Evolutionary conservation across 2,329 filamentous ascomycete genomes (phyloP).

Genomic region (Bimuria novae-zelandiae): DNA sequence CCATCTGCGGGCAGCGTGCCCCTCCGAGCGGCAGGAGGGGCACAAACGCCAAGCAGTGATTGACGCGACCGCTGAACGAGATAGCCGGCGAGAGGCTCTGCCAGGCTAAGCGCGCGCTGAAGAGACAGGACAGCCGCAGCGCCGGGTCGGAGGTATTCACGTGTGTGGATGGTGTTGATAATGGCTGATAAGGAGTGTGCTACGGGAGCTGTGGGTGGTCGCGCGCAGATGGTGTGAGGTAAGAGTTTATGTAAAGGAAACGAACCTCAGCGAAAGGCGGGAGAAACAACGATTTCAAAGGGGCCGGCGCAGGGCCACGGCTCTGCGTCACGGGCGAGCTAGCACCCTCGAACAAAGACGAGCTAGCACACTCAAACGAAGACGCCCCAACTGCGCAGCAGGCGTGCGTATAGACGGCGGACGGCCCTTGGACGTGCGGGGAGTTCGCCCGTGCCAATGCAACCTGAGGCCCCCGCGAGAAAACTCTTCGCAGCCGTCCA

Average conservation of each 20-base stretch:
- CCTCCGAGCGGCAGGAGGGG: slow-evolving; percentile 46
- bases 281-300: slow-evolving; percentile 33
- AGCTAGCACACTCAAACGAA: neutral
- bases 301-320: slow-evolving; percentile 27
- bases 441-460: slow-evolving; percentile 17
- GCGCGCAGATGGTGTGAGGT: slow-evolving; percentile 51
- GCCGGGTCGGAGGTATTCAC: slow-evolving; percentile 39
- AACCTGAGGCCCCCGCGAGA: slow-evolving; percentile 10
- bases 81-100: slow-evolving; percentile 32
- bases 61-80: slow-evolving; percentile 34
- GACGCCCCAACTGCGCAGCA: slow-evolving; percentile 7
- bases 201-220: slow-evolving; percentile 41
- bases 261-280: slow-evolving; percentile 40
- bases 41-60: slow-evolving; percentile 42
- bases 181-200: slow-evolving; percentile 49
- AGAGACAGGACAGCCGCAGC: slow-evolving; percentile 35
- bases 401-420: slow-evolving; percentile 20
- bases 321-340: slow-evolving; percentile 16
- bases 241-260: slow-evolving; percentile 56
- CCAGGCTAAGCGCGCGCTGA: slow-evolving; percentile 45
- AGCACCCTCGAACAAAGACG: no score
- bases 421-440: neutral
- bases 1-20: slow-evolving; percentile 56
- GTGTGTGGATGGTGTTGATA: slow-evolving; percentile 47
- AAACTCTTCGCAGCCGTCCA: slow-evolving; percentile 4